Conservation (phyloP, 202 grass and related monocot genomes). For the Panicum virgatum region DNA sequence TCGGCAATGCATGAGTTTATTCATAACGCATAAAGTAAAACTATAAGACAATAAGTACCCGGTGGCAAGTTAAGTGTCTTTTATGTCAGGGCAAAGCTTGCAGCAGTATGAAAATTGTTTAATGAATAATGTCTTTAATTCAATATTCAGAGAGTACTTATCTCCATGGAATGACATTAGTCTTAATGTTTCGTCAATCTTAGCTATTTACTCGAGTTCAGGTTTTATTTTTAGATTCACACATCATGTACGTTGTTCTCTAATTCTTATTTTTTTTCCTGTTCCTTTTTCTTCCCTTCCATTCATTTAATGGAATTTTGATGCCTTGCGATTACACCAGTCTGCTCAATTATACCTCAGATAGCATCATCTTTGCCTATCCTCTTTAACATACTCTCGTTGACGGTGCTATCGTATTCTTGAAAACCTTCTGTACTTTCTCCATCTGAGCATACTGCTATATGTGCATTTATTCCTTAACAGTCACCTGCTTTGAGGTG, state of each 20-base stretch:
- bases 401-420: conserved; percentile 37
- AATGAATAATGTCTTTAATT: neutral
- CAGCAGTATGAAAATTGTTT: neutral
- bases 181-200: neutral
- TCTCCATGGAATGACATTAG: neutral
- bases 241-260: conserved; percentile 30
- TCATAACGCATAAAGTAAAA: neutral
- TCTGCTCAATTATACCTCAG: conserved; percentile 37
- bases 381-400: conserved; percentile 31
- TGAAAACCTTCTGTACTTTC: conserved; percentile 11
- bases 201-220: conserved; percentile 5
- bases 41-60: neutral
- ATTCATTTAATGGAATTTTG: conserved; percentile 45
- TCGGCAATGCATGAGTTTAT: neutral
- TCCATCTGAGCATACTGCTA: conserved; percentile 25
- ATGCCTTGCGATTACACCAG: conserved; percentile 42
- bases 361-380: conserved; percentile 40
- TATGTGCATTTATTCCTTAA: conserved; percentile 31
- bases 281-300: conserved; percentile 31
- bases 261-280: conserved; percentile 41
- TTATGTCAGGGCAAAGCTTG: neutral
- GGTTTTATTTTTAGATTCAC: conserved; percentile 32
- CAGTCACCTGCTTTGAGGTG: conserved; percentile 34
- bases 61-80: neutral
- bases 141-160: neutral